Base-by-base conservation (phyloP, 2,329 filamentous ascomycete genomes). In the Xylaria sp. region DNA sequence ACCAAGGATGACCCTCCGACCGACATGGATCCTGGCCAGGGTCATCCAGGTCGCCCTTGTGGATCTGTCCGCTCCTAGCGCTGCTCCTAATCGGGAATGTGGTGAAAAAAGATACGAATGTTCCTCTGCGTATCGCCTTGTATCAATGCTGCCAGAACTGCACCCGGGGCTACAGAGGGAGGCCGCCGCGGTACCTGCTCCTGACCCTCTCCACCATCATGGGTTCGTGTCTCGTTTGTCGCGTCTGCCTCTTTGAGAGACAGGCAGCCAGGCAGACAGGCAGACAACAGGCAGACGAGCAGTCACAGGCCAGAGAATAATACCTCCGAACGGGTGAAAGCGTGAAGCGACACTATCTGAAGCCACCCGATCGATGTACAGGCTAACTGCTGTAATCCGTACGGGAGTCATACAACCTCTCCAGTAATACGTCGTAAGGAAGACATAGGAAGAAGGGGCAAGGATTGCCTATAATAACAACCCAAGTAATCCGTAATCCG, bases 11-110 rank as follows among this genome's bases (percentile, higher is more conserved):
- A 66, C 59, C 59, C 62, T 63, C 63, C 61, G 61, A 58, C 63
- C 61, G 59, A 61, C 59, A 59, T 68, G 69, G 67, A 44, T 9
- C 59, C 64, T 64, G 9, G 67, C 66, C 62, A 60, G 66, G 66
- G 64, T 64, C 57, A 55, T 63, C 53, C 55, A 63, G 55, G 58
- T 16, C 55, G 60, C 56, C 56, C 56, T 58, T 61, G 68, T 70
- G 67, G 68, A 66, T 67, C 68, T 66, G 64, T 63, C 66, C 63
- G 52, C 66, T 68, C 67, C 64, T 59, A 66, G 66, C 67, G 65
- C 67, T 70, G 66, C 62, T 65, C 68, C 66, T 65, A 70, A 70
- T 71, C 69, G 66, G 69, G 69, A 69, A 71, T 71, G 69, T 70
- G 68, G 65, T 69, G 64, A 54, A 58, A 59, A 52, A 54, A 58